Conservation (phyloP, 129 eudicot genomes). For the Oenanthe sinensis region DNA sequence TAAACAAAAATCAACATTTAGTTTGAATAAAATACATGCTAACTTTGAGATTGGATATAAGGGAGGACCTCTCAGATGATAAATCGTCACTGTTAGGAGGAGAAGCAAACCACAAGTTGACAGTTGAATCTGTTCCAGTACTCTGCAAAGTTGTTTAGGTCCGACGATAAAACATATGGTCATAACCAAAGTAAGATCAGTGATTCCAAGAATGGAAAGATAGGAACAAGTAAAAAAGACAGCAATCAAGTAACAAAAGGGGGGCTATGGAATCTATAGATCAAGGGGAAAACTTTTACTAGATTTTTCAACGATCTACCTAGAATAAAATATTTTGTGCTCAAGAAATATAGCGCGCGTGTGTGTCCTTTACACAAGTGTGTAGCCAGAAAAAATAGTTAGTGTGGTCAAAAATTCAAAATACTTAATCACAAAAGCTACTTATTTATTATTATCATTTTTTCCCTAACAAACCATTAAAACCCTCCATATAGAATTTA, state of each 20-base stretch:
- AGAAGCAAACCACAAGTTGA: slow-evolving; percentile 76
- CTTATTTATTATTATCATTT: neutral
- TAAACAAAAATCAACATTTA: neutral
- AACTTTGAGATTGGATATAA: neutral
- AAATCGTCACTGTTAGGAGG: slow-evolving; percentile 34
- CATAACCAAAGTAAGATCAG: neutral
- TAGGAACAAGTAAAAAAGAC: neutral
- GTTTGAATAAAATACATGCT: neutral
- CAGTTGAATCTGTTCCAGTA: slow-evolving; percentile 96
- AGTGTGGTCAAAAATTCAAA: neutral
- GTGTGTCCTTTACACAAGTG: neutral
- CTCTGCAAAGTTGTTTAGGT: slow-evolving; percentile 49
- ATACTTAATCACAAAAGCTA: neutral
- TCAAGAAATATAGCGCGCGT: neutral
- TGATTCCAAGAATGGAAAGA: neutral
- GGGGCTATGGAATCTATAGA: neutral
- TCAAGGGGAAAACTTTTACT: neutral
- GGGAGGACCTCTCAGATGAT: slow-evolving; percentile 47
- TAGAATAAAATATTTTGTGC: neutral
- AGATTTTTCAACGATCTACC: neutral
- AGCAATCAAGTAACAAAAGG: neutral
- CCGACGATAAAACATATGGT: neutral
- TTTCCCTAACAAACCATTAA: neutral
- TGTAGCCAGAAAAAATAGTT: neutral
- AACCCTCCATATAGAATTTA: neutral